Base-by-base conservation (phyloP, 2,329 filamentous ascomycete species). In the Chlorencoelia australis region DNA sequence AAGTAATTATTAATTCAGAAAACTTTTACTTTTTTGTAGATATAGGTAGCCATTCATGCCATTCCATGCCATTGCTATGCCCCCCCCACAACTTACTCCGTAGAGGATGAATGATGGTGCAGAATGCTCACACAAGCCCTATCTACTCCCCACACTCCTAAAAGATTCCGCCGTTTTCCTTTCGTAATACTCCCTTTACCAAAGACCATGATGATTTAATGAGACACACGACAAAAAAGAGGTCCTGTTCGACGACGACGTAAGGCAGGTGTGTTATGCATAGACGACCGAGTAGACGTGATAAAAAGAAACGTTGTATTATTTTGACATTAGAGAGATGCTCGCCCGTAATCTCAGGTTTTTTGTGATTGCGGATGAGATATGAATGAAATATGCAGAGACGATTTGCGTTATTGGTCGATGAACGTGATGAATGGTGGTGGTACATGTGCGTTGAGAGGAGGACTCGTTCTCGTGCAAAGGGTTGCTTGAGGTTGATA, bases 321-420 rank as follows among this genome's bases (percentile, higher is more conserved):
- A 37, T 37, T 37, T 37, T 33, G 35, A 33, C 30, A 37, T 37
- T 37, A 37, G 33, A 27, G 22, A 33, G 35, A 17, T 25, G 35
- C 33, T 30, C 29, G 35, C 32, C 20, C 35, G 35, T 37, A 29
- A 26, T 16, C 14, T 24, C 22, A 24, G n/a, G 14, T 33, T 37
- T 37, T 37, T 33, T n/a, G n/a, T n/a, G n/a, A n/a, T 27, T 33
- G 33, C 21, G 15, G 15, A 17, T 29, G n/a, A 29, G 26, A 16
- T 22, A 11, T 34, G 9, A 24, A 30, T 33, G 15, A 14, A 27
- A 21, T 16, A 30, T 20, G 14, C 35, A 13, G 24, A 35, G 27
- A 35, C 19, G 27, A 35, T 7, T 24, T 11, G 21, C 13, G 22
- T 25, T 9, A 25, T 13, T 10, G 13, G 22, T 10, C 6, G 22